Conservation (phyloP, 23 red algal genomes). For the Gracilariopsis chorda region DNA sequence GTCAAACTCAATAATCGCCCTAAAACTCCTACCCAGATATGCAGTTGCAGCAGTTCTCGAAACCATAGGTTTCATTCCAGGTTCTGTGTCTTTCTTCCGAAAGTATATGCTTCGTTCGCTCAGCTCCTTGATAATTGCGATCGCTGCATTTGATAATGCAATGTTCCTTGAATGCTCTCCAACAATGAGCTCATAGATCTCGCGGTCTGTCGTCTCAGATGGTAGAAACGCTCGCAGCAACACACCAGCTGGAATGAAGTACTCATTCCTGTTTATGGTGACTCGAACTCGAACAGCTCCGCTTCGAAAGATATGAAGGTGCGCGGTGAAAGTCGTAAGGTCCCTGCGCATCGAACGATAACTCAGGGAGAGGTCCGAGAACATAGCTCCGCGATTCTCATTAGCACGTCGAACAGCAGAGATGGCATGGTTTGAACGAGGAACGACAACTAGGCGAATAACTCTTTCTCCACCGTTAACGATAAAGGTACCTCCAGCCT, state of each 20-base stretch:
- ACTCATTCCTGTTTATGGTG: constrained; percentile 69
- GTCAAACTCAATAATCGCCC: constrained; percentile 40
- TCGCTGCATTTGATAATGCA: constrained; percentile 49
- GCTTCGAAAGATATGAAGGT: constrained; percentile 62
- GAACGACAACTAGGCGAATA: constrained; percentile 79
- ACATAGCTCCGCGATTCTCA: constrained; percentile 62
- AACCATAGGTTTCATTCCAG: constrained; percentile 13
- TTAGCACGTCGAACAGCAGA: constrained; percentile 56
- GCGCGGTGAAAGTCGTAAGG: constrained; percentile 27
- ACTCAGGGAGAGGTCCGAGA: constrained; percentile 58
- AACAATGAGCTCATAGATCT: constrained; percentile 77
- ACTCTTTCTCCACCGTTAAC: constrained; percentile 94
- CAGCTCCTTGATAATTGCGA: constrained; percentile 75
- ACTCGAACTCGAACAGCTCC: constrained; percentile 67
- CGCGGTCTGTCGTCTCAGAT: constrained; percentile 67
- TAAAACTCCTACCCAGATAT: constrained; percentile 72
- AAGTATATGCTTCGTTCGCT: constrained; percentile 37
- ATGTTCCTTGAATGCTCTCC: constrained; percentile 28
- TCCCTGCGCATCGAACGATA: constrained; percentile 84
- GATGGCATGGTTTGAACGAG: constrained; percentile 83
- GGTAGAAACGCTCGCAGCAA: constrained; percentile 70
- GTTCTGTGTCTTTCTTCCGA: constrained; percentile 53
- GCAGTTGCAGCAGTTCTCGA: constrained; percentile 36
- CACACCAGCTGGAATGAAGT: constrained; percentile 82
- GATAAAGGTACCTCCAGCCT: constrained; percentile 90